Evolutionary conservation across 2,329 filamentous ascomycete species (phyloP), one percentile per base, ranked within the genome.

Genomic region (Davidsoniella virescens): DNA sequence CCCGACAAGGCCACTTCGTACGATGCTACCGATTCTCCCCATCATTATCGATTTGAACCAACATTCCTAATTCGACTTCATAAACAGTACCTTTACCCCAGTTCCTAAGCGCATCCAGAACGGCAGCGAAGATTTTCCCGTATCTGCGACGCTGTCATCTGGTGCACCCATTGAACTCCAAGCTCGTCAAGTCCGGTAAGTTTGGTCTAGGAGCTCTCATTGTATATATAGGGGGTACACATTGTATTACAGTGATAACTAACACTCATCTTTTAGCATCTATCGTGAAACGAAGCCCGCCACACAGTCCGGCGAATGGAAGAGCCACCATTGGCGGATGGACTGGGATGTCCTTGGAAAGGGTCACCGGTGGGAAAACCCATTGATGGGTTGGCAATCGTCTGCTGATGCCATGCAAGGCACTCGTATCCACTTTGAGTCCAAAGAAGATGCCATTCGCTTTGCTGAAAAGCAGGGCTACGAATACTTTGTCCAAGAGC

Each of bases 391-490:
- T 54, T 98, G 93, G 93, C 88, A 95, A 64, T 96, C 90, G 20
- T 93, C 87, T 16, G 90, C 76, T 51, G 92, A 98, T 66, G 79
- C 78, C 63, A 92, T 98, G 87, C 88, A 98, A 66, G 90, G 87
- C 61, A 94, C 87, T 45, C 78, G 87, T 63, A 67, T 98, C 60
- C 82, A 82, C 66, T 98, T 98, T 75, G 84, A 84, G 66, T 75
- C 72, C 59, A 96, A 94, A 73, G 87, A 96, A 64, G 90, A 94
- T 59, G 92, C 92, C 56, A 90, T 98, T 60, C 71, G 74, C 53
- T 98, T 98, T 62, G 92, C 93, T 20, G 84, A 96, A 70, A 98
- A 96, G 76, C 92, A 98, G 67, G 92, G 93, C 36, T 98, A 98
- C 64, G 90, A 98, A 64, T 98, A 94, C 68, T 96, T 92, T 64